phyloP scores from a whole-genome alignment of 257 asterid species.

The Leptodermis oblonga region DNA sequence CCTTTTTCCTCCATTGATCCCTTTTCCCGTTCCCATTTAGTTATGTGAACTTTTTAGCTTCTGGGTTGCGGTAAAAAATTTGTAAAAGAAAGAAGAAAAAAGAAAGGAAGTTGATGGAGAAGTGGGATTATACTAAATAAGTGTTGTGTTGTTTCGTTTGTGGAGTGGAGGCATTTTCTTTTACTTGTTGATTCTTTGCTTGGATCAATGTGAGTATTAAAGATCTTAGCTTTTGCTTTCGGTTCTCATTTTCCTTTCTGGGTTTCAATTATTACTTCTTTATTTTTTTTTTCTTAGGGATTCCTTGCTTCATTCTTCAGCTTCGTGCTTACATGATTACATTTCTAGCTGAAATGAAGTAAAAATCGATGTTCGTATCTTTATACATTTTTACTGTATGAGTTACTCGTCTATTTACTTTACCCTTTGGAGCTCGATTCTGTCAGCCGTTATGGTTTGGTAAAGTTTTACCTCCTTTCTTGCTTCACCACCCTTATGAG shows the following conservation, averaged over 20 bases:
- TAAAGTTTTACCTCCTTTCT: not conserved
- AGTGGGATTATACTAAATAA: not conserved
- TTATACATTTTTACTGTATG: not conserved
- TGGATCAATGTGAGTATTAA: slow-evolving; percentile 35
- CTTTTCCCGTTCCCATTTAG: not conserved
- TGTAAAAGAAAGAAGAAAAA: not conserved
- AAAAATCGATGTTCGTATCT: not conserved
- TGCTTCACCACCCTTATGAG: not conserved
- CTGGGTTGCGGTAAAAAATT: not conserved
- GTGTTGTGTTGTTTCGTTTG: not conserved
- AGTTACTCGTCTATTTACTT: not conserved
- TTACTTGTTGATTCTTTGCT: slow-evolving; percentile 28
- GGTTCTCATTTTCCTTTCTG: slow-evolving; percentile 12
- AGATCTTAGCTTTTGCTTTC: slow-evolving; percentile 35
- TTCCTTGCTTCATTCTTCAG: slow-evolving; percentile 23
- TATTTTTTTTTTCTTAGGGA: not conserved
- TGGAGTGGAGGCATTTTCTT: not conserved
- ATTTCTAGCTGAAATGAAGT: not conserved
- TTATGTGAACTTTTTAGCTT: slow-evolving; percentile 3
- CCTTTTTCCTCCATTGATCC: not conserved
- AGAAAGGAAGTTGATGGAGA: slow-evolving; percentile 6
- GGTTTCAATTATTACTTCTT: not conserved
- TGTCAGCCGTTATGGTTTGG: not conserved
- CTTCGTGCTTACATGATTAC: not conserved
- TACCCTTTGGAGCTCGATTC: not conserved